phyloP scores from a whole-genome alignment of 1,284 basidiomycete species.

The Leccinum pachyderme region DNA sequence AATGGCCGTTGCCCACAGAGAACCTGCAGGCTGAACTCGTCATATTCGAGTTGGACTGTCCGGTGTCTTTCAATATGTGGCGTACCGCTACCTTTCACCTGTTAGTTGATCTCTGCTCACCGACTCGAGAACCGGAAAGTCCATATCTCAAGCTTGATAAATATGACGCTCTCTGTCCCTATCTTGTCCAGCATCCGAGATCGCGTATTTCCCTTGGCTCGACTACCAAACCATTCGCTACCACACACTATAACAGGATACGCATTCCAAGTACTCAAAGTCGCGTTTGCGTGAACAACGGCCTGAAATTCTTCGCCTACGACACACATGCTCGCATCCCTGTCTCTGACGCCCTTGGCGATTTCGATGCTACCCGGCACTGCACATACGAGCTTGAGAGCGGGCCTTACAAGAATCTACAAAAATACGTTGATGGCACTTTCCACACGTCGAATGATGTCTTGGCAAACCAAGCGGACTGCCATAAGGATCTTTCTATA shows the following conservation, averaged over 20 bases:
- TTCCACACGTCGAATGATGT: conserved; percentile 43
- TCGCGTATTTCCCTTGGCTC: conserved; percentile 41
- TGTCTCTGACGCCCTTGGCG: conserved; percentile 9
- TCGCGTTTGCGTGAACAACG: conserved; percentile 37
- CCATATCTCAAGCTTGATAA: conserved; percentile 15
- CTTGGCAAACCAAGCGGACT: conserved; percentile 41
- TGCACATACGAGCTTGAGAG: conserved; percentile 34
- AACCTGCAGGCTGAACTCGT: conserved; percentile 25
- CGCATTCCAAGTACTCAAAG: conserved; percentile 27
- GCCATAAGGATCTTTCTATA: conserved; percentile 36
- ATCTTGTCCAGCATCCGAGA: conserved; percentile 12
- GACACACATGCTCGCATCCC: conserved; percentile 14
- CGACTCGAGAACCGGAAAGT: neutral
- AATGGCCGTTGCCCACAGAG: conserved; percentile 48
- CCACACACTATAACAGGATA: conserved; percentile 36
- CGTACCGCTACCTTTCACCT: conserved; percentile 41
- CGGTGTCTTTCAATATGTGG: conserved; percentile 43
- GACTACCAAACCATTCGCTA: conserved; percentile 38
- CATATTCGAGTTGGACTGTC: conserved; percentile 47
- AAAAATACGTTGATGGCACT: conserved; percentile 37
- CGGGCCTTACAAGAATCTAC: conserved; percentile 37
- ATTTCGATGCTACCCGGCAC: conserved; percentile 13
- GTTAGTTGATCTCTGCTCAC: conserved; percentile 34
- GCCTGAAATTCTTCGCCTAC: conserved; percentile 27
- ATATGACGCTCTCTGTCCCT: conserved; percentile 11